These are phyloP conservation scores for Ganoderma lucidum DNA, from an alignment of 1,284 basidiomycete species.

Conservation along the genomic window DNA sequence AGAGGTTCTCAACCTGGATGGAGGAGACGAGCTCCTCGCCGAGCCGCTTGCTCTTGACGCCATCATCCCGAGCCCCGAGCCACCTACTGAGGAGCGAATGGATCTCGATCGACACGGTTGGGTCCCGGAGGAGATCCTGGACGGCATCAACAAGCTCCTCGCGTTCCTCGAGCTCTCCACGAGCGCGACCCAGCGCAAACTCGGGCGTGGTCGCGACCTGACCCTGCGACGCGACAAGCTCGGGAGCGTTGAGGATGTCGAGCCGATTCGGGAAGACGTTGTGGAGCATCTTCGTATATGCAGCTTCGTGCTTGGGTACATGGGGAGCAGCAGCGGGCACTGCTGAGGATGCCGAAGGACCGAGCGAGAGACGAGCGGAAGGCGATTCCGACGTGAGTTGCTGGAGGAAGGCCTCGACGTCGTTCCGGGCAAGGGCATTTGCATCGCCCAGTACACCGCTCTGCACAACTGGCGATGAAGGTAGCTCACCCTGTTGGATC, in stretches of 20 bases:
- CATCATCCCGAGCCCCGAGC: conserved; percentile 74
- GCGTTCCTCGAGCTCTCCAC: conserved; percentile 81
- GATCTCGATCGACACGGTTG: conserved; percentile 60
- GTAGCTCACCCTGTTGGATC: conserved; percentile 67
- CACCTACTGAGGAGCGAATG: conserved; percentile 80
- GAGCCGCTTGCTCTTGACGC: conserved; percentile 63
- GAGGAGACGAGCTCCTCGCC: conserved; percentile 66
- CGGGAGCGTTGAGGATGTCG: conserved; percentile 87
- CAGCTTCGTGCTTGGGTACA: conserved; percentile 88
- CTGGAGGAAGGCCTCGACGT: conserved; percentile 59
- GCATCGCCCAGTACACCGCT: conserved; percentile 67
- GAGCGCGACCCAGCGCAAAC: conserved; percentile 92
- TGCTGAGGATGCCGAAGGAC: conserved; percentile 39
- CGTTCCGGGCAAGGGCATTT: conserved; percentile 50
- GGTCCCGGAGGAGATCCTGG: conserved; percentile 63
- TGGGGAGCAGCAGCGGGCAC: conserved; percentile 51
- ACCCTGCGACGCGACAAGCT: conserved; percentile 73
- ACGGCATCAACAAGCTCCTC: conserved; percentile 69
- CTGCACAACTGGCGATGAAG: conserved; percentile 61
- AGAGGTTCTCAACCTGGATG: conserved; percentile 56
- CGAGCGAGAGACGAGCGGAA: conserved; percentile 56
- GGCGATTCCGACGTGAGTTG: conserved; percentile 45
- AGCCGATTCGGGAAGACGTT: conserved; percentile 88
- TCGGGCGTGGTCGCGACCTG: conserved; percentile 87
- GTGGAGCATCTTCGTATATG: conserved; percentile 90